These are phyloP conservation scores for Lactarius tabidus DNA, from an alignment of 768 basidiomycete genomes.

Conservation along the genomic window DNA sequence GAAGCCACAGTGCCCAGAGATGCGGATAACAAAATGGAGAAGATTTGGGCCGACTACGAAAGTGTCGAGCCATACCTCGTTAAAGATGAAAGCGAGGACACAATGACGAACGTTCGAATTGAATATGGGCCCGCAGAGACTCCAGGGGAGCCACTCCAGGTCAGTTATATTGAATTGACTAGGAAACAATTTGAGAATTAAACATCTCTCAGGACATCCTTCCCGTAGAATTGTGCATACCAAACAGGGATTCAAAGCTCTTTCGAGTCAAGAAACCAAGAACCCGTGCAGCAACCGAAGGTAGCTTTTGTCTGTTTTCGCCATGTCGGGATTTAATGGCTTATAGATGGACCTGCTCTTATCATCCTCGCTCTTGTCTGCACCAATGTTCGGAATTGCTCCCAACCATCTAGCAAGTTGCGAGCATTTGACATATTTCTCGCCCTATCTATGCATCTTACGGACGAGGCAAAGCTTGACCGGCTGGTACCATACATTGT, in stretches of 20 bases:
- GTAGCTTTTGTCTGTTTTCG: conserved; percentile 33
- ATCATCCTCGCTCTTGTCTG: conserved; percentile 84
- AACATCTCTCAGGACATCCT: conserved; percentile 55
- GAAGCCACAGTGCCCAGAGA: conserved; percentile 59
- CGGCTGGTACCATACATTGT: conserved; percentile 90
- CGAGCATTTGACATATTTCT: conserved; percentile 84
- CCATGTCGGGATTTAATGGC: background rate
- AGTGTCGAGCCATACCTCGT: conserved; percentile 69
- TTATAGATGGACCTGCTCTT: conserved; percentile 79
- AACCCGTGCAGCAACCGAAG: conserved; percentile 56
- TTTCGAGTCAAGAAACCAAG: conserved; percentile 31
- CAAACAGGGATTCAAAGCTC: conserved; percentile 61
- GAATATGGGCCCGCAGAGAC: conserved; percentile 47
- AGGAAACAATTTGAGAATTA: background rate
- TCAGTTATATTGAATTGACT: conserved; percentile 28
- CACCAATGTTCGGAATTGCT: conserved; percentile 85
- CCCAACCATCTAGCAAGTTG: conserved; percentile 80
- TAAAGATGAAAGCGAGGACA: conserved; percentile 43
- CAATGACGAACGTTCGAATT: conserved; percentile 51
- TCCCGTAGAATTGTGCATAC: conserved; percentile 66
- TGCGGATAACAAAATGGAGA: conserved; percentile 80
- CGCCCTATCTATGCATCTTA: conserved; percentile 72
- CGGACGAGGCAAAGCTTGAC: conserved; percentile 94
- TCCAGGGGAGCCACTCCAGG: conserved; percentile 57
- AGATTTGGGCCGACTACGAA: conserved; percentile 84